Base-by-base conservation (phyloP, 2,329 filamentous ascomycete species). In the Neoscytalidium dimidiatum region DNA sequence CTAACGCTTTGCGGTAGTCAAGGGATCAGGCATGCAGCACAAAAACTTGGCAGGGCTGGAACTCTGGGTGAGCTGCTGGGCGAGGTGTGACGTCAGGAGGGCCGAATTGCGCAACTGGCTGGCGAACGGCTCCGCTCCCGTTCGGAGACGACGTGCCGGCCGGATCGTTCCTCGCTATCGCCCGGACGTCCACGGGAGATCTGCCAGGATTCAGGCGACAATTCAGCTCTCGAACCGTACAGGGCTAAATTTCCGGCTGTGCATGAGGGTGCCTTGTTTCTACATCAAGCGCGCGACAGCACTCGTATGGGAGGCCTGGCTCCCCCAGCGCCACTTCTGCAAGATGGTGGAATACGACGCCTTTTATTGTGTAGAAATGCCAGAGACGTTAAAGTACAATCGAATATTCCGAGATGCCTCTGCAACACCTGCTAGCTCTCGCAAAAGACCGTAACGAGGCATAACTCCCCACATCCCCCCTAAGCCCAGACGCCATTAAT, bases 1-100 rank as follows among this genome's bases (percentile, higher is more conserved):
- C 53, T 58, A n/a, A 58, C 53, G 53, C 53, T 14, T 44, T 58
- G 23, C 17, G 23, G 53, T 14, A 43, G 53, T 51, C 52, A 19
- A 33, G 31, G 17, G 33, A 19, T 35, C 33, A 58, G 35, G 23
- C 53, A 29, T 58, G 35, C 9, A 3, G 29, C 26, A 17, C 23
- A 5, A 52, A n/a, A 52, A 52, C 49, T 52, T 52, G 51, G 51
- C 31, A 56, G 51, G 51, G 51, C 51, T 38, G 51, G 48, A 51
- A n/a, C n/a, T 17, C 23, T 3, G 23, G 28, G 14, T 29, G 48
- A 23, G 48, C 14, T n/a, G 23, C 23, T 23, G 48, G 17, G 33
- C 5, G 26, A 31, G 38, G 26, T 13, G 43, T 46, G 56, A 60
- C 38, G 28, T 60, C 14, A 3, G 29, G 41, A 46, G 26, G 11